Base-by-base conservation (phyloP, 805 yeast genomes). In the Saccharomycopsis oosterbeekiorum region DNA sequence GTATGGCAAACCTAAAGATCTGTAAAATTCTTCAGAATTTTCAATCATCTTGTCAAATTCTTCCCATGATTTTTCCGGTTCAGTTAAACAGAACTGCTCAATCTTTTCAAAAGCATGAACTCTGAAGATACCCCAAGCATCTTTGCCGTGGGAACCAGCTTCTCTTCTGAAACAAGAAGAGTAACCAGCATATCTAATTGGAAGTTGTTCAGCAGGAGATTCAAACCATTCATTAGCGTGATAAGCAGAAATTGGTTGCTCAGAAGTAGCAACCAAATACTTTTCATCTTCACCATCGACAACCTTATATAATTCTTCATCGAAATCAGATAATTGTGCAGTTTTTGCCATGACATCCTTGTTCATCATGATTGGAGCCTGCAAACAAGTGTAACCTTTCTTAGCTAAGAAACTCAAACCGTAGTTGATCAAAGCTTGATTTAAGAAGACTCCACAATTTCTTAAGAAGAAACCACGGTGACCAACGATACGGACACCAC, bases 341-440 rank as follows among this genome's bases (percentile, higher is more conserved):
- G 99, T 94, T 78, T 89, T 92, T 68, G 98, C 98, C 99, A 94
- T 94, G 62, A 91, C 96, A 62, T 94, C 98, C 78, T 94, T 94
- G 84, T 94, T 94, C 97, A 94, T 90, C 99, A 94, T 94, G 55
- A 93, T 97, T 62, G 99, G 99, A 15, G 99, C 96, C 80, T 94
- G 99, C 75, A 94, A 80, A 65, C 98, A 96, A 60, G 80, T 79
- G 80, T 90, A 94, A 58, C 85, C 91, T 68, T 85, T 83, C 69
- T 82, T 77, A 66, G 89, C 82, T 74, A 94, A 82, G 77, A 90
- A 92, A 64, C 81, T 80, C 72, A 94, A 82, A 68, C 99, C 99
- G 72, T 92, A 93, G 83, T 92, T 94, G 75, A 94, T 94, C 74
- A 94, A 80, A 54, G 99, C 99, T 79, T 94, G 98, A 81, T 94